These are phyloP conservation scores for Endogone sp. DNA, from an alignment of 192 early-diverging fungal species.

Conservation along the genomic window DNA sequence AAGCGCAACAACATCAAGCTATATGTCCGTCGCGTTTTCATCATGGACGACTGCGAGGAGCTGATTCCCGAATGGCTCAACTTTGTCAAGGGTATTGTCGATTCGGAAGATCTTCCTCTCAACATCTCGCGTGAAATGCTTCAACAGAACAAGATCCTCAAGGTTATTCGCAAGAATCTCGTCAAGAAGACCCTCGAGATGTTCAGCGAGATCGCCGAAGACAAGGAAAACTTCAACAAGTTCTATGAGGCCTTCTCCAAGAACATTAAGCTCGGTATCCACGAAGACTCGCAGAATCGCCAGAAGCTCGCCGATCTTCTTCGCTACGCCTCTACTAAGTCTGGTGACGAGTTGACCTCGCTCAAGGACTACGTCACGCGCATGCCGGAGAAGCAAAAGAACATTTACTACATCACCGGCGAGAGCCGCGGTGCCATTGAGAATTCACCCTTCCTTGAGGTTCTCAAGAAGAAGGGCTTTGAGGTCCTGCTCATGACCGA, in stretches of 20 bases:
- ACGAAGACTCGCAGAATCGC: slow-evolving; percentile 98
- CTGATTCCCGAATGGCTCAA: slow-evolving; percentile 98
- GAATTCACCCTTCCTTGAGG: slow-evolving; percentile 98
- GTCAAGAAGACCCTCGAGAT: slow-evolving; percentile 99
- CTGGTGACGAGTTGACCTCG: slow-evolving; percentile 94
- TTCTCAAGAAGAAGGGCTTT: slow-evolving; percentile 98
- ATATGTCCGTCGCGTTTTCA: slow-evolving; percentile 99
- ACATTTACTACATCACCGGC: slow-evolving; percentile 99
- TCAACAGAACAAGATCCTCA: slow-evolving; percentile 99
- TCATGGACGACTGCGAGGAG: slow-evolving; percentile 99
- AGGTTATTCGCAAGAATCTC: slow-evolving; percentile 99
- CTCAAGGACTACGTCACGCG: slow-evolving; percentile 99
- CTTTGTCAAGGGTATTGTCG: slow-evolving; percentile 99
- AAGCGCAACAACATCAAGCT: slow-evolving; percentile 99
- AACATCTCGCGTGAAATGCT: slow-evolving; percentile 99
- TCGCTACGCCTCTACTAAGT: slow-evolving; percentile 99
- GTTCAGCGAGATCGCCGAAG: slow-evolving; percentile 95
- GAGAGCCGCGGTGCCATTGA: slow-evolving; percentile 92
- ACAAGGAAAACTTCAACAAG: slow-evolving; percentile 98
- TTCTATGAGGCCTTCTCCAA: slow-evolving; percentile 99
- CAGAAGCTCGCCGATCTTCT: slow-evolving; percentile 95
- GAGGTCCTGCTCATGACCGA: slow-evolving; percentile 99
- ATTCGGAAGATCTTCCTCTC: slow-evolving; percentile 99
- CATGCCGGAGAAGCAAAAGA: slow-evolving; percentile 99
- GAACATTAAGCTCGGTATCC: slow-evolving; percentile 99